These are phyloP conservation scores for Fraxinus sp. DNA, from an alignment of 305 asterid genomes.

Conservation along the genomic window DNA sequence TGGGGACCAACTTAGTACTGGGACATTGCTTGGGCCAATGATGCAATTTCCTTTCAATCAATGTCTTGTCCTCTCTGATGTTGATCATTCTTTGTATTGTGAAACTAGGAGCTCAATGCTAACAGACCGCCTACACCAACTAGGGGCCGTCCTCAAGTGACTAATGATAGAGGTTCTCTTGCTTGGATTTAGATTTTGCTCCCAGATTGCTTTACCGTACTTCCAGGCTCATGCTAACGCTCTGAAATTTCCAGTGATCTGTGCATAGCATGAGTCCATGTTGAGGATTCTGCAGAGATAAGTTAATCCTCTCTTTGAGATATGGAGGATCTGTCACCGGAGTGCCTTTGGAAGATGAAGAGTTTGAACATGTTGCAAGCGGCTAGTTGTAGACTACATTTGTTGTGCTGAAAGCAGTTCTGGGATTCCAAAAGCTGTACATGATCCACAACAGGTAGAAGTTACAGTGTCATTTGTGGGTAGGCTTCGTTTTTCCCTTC, in stretches of 20 bases:
- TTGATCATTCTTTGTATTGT: slow-evolving; percentile 10
- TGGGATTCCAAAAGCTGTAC: slow-evolving; percentile 23
- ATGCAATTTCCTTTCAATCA: background rate
- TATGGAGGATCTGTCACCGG: slow-evolving; percentile 25
- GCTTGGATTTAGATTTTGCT: slow-evolving; percentile 82
- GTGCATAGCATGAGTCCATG: slow-evolving; percentile 57
- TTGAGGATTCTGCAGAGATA: slow-evolving; percentile 28
- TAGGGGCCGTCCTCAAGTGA: slow-evolving; percentile 95
- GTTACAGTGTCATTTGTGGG: slow-evolving; percentile 19
- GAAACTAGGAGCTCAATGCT: slow-evolving; percentile 86
- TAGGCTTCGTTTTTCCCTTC: slow-evolving; percentile 24
- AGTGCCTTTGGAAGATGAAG: slow-evolving; percentile 22
- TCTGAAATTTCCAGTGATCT: slow-evolving; percentile 63
- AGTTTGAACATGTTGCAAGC: slow-evolving; percentile 14
- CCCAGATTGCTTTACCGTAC: slow-evolving; percentile 45
- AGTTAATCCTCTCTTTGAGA: slow-evolving; percentile 24
- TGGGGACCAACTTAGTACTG: background rate
- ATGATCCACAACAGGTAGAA: slow-evolving; percentile 26
- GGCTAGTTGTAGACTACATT: slow-evolving; percentile 6
- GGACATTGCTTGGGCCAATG: background rate
- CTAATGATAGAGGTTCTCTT: slow-evolving; percentile 92
- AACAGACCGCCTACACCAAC: slow-evolving; percentile 99
- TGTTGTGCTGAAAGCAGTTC: slow-evolving; percentile 14
- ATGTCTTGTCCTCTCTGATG: background rate
- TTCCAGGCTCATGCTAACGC: slow-evolving; percentile 57